A percentile compares a stretch with the other conserved stretches of the same genome.
Conservation (phyloP, 495 filamentous ascomycete species). For the Usnea hakonensis region DNA sequence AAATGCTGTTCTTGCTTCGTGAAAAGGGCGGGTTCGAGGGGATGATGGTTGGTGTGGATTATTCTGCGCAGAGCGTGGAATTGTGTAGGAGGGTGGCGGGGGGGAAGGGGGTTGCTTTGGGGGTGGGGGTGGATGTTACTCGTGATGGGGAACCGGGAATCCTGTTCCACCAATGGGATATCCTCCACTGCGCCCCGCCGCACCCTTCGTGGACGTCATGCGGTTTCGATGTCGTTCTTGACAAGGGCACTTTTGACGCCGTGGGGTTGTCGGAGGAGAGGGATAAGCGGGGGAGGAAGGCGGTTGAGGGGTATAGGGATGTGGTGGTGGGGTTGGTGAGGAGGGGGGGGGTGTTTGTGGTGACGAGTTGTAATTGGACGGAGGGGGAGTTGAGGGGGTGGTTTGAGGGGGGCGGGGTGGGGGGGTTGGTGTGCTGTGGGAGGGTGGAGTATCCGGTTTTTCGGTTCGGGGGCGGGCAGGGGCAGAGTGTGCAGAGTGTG, state of each 20-base stretch:
- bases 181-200: constrained; percentile 44
- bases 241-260: constrained; percentile 97
- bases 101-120: constrained; percentile 26
- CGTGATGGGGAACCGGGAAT: constrained; percentile 30
- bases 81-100: constrained; percentile 50
- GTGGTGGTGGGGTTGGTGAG: constrained; percentile 58
- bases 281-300: constrained; percentile 43
- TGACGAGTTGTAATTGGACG: constrained; percentile 98
- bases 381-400: constrained; percentile 72
- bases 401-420: constrained; percentile 47
- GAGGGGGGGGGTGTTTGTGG: constrained; percentile 61
- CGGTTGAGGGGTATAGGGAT: constrained; percentile 66
- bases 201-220: constrained; percentile 21
- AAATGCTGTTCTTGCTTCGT: constrained; percentile 68
- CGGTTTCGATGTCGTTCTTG: constrained; percentile 75
- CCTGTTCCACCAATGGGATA: constrained; percentile 69
- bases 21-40: constrained; percentile 53
- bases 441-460: constrained; percentile 70
- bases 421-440: constrained; percentile 48
- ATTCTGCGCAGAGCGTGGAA: constrained; percentile 62
- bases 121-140: constrained; percentile 15
- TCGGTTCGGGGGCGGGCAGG: constrained; percentile 54
- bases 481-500: constrained; percentile 78
- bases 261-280: constrained; percentile 63
- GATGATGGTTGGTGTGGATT: constrained; percentile 77